A percentile compares a stretch with the other conserved stretches of the same genome.
Conservation (phyloP, 2,329 filamentous ascomycete genomes). For the Coniochaeta ligniaria region DNA sequence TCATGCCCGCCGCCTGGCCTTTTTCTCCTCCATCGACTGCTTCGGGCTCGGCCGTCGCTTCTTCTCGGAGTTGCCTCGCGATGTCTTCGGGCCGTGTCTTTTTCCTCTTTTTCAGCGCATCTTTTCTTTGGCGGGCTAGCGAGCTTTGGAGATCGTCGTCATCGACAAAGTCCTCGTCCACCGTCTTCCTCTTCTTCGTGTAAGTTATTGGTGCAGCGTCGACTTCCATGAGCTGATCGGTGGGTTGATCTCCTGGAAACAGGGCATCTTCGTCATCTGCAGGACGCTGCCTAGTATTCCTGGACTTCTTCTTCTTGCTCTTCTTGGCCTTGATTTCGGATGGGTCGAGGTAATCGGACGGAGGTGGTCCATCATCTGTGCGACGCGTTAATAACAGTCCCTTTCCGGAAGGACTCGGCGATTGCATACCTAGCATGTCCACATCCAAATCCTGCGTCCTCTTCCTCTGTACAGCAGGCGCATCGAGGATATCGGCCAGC, state of each 20-base stretch:
- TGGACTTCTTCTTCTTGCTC: conserved; percentile 84
- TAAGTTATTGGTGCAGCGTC: conserved; percentile 46
- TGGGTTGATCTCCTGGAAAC: conserved; percentile 32
- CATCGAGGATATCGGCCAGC: conserved; percentile 46
- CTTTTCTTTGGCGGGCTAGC: conserved; percentile 73
- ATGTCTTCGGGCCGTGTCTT: conserved; percentile 80
- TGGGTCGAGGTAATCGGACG: conserved; percentile 83
- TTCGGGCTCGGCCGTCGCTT: conserved; percentile 40
- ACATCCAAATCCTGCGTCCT: conserved; percentile 69
- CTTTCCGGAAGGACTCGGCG: conserved; percentile 19
- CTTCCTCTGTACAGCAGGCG: conserved; percentile 54
- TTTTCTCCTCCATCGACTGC: conserved; percentile 37
- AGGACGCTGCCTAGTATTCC: conserved; percentile 63
- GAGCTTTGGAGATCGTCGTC: conserved; percentile 89
- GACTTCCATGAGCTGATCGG: conserved; percentile 61
- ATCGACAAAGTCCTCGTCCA: conserved; percentile 69
- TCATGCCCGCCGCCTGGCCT: conserved; percentile 50
- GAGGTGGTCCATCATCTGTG: conserved; percentile 47
- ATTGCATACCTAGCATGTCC: conserved; percentile 54
- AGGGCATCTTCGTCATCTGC: conserved; percentile 55
- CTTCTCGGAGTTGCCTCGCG: conserved; percentile 68
- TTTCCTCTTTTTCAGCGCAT: conserved; percentile 87
- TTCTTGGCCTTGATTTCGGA: conserved; percentile 91
- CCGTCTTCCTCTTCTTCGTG: conserved; percentile 56
- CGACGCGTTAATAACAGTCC: conserved; percentile 13